Evolutionary conservation across 2,329 filamentous ascomycete species (phyloP).

Genomic region (Chrysoporthe deuterocubensis): DNA sequence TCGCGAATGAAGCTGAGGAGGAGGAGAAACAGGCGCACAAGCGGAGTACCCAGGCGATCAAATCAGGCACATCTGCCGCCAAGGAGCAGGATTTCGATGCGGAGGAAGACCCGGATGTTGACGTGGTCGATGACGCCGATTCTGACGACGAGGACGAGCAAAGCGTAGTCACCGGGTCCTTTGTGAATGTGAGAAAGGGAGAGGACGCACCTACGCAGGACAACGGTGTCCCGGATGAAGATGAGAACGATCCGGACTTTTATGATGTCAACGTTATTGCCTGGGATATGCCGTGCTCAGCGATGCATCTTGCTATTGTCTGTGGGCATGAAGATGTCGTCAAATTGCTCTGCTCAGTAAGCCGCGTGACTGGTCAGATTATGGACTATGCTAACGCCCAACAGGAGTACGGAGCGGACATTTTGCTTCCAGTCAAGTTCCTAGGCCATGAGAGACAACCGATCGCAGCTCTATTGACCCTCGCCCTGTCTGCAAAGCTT

Average conservation of each 20-base stretch:
- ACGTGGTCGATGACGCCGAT: constrained; percentile 48
- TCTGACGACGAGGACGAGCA: constrained; percentile 55
- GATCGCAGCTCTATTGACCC: constrained; percentile 64
- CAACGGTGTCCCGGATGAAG: constrained; percentile 57
- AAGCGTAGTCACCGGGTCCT: constrained; percentile 70
- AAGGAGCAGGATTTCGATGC: constrained; percentile 39
- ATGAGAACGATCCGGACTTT: constrained; percentile 73
- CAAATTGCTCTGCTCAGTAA: constrained; percentile 63
- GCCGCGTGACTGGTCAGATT: neutral
- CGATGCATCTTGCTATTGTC: constrained; percentile 79
- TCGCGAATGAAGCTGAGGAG: constrained; percentile 71
- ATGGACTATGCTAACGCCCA: neutral
- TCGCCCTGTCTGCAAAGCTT: constrained; percentile 70
- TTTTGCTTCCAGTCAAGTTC: constrained; percentile 75
- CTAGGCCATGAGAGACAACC: constrained; percentile 52
- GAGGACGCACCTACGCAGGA: constrained; percentile 35
- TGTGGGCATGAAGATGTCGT: constrained; percentile 73
- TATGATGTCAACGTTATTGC: constrained; percentile 79
- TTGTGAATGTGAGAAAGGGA: constrained; percentile 66
- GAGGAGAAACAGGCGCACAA: constrained; percentile 59
- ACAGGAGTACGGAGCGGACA: constrained; percentile 74
- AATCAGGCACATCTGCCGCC: constrained; percentile 33
- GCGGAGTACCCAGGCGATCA: constrained; percentile 39
- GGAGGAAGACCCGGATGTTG: constrained; percentile 47
- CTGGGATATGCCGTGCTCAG: constrained; percentile 76